These are phyloP conservation scores for Papiliotrema flavescens DNA, from an alignment of 1,284 basidiomycete genomes.

Conservation along the genomic window DNA sequence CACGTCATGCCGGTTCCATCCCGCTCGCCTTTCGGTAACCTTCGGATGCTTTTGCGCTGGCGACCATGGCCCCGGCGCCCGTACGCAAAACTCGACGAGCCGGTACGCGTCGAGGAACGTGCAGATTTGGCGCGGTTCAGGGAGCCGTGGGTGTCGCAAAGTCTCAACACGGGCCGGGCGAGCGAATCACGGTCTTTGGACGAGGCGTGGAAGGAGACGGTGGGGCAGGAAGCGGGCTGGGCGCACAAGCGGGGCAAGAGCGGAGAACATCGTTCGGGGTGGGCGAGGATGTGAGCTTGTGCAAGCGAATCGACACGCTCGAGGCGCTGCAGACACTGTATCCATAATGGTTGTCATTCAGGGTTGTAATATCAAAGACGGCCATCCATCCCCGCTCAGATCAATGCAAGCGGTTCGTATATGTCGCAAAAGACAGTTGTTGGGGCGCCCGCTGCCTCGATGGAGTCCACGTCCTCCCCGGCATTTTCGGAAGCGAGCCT, in stretches of 20 bases:
- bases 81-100: neutral
- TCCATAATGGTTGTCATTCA: no score
- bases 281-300: neutral
- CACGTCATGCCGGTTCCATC: neutral
- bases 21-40: neutral
- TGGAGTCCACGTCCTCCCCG: no score
- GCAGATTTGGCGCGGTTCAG: conserved; percentile 22
- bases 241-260: neutral
- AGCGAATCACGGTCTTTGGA: neutral
- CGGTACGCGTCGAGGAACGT: conserved; percentile 23
- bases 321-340: no score
- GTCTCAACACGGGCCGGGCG: neutral
- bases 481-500: no score
- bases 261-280: neutral
- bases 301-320: no score
- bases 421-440: no score
- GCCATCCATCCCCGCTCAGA: no score
- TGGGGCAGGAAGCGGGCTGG: conserved; percentile 1
- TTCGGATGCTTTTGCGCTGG: neutral
- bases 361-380: no score
- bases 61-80: neutral
- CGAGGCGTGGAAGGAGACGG: neutral
- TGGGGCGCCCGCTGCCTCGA: no score
- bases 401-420: no score
- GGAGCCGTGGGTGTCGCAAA: conserved; percentile 11